Evolutionary conservation across 352 stramenopile genomes (phyloP).

Genomic region (Pythium folliculosum): DNA sequence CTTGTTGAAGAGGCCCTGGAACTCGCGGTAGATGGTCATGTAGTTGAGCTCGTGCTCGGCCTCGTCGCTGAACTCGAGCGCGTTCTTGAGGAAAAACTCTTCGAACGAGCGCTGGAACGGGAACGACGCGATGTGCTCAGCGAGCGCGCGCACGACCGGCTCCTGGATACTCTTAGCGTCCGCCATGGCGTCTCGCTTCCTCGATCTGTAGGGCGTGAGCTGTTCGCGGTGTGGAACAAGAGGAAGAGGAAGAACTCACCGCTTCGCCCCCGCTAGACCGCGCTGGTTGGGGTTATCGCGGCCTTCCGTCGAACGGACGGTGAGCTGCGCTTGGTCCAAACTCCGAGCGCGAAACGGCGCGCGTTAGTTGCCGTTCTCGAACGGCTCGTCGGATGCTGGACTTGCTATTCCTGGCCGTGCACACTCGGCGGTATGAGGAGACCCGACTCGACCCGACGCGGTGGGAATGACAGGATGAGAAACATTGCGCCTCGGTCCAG

Average conservation of each 20-base stretch:
- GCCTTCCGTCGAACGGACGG: not conserved
- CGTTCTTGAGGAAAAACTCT: slow-evolving; percentile 74
- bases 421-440: not conserved
- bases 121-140: slow-evolving; percentile 61
- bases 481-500: no score
- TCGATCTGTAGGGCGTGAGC: not conserved
- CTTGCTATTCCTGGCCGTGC: not conserved
- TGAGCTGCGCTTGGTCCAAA: not conserved
- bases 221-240: no score
- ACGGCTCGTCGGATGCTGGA: not conserved
- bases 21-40: slow-evolving; percentile 70
- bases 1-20: slow-evolving; percentile 75
- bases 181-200: slow-evolving; percentile 7
- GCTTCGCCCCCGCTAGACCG: not conserved
- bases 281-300: not conserved
- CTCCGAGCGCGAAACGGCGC: not conserved
- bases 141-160: slow-evolving; percentile 52
- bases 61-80: slow-evolving; percentile 63
- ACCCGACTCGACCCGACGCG: no score
- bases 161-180: slow-evolving; percentile 55
- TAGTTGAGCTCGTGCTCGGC: slow-evolving; percentile 72
- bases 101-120: slow-evolving; percentile 71
- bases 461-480: no score
- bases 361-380: not conserved
- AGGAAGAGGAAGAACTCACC: not conserved